A percentile compares a stretch with the other conserved stretches of the same genome.
phyloP scores from a whole-genome alignment of 305 asterid species.

The Plantago rigida region DNA sequence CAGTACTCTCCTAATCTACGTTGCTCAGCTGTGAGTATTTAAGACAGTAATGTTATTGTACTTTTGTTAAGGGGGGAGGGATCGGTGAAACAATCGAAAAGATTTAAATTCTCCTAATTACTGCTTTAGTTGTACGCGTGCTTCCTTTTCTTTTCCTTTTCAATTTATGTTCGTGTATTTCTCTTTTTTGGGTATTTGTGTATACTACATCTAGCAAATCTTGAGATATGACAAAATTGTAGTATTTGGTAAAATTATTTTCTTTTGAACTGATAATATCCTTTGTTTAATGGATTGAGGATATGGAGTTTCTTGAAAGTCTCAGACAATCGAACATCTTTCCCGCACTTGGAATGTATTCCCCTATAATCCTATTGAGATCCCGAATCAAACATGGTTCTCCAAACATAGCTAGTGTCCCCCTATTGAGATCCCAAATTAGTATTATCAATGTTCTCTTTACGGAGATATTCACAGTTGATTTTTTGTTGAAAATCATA shows the following conservation, averaged over 20 bases:
- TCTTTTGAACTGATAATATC: no score
- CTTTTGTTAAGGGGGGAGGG: background rate
- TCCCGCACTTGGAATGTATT: no score
- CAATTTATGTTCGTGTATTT: background rate
- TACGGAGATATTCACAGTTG: background rate
- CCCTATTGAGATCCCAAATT: background rate
- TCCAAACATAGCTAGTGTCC: no score
- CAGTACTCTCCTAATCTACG: slow-evolving; percentile 91
- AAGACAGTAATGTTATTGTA: background rate
- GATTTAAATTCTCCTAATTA: background rate
- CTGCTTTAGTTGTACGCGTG: background rate
- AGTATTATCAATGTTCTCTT: background rate
- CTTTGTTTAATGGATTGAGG: no score
- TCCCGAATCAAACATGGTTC: no score
- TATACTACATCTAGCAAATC: background rate
- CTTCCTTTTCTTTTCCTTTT: background rate
- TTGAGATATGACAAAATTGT: background rate
- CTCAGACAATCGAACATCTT: no score
- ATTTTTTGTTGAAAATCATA: no score
- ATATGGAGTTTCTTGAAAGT: no score
- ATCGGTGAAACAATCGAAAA: background rate
- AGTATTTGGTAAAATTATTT: background rate
- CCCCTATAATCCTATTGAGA: no score
- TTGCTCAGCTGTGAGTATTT: slow-evolving; percentile 71
- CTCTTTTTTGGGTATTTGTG: background rate